phyloP scores from a whole-genome alignment of 768 basidiomycete genomes.

The Mrakia blollopis region DNA sequence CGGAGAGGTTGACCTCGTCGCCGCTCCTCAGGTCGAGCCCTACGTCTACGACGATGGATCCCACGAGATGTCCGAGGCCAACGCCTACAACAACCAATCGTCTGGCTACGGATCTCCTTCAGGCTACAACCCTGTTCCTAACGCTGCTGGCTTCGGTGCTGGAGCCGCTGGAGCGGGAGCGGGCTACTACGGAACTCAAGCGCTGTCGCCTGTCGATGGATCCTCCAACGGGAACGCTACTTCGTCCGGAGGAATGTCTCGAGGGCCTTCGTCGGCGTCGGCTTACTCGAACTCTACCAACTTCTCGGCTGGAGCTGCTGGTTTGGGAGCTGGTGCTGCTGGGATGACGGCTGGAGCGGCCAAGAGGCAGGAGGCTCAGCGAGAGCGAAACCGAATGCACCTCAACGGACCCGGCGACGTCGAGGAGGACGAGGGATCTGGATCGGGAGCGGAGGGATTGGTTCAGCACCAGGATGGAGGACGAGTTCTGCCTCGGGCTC shows the following conservation, averaged over 20 bases:
- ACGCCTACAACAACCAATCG: constrained; percentile 8
- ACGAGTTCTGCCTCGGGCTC: constrained; percentile 4
- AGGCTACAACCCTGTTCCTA: constrained; percentile 14
- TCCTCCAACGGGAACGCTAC: background rate
- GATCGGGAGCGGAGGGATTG: background rate
- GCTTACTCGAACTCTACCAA: constrained; percentile 16
- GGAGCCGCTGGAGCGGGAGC: constrained; percentile 15
- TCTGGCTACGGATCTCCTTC: constrained; percentile 7
- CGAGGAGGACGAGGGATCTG: constrained; percentile 14
- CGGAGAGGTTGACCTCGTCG: constrained; percentile 25
- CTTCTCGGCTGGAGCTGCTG: background rate
- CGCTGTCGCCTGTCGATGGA: background rate
- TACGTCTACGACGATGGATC: constrained; percentile 26
- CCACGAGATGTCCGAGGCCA: constrained; percentile 30
- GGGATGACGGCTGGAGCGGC: constrained; percentile 30
- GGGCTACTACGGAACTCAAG: constrained; percentile 18
- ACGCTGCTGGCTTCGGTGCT: constrained; percentile 6
- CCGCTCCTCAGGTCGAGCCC: constrained; percentile 29
- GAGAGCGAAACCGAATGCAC: constrained; percentile 21
- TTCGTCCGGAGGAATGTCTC: background rate
- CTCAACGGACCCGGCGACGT: constrained; percentile 12
- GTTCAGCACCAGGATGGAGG: constrained; percentile 27
- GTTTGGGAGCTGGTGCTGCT: constrained; percentile 11
- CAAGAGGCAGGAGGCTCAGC: constrained; percentile 27
- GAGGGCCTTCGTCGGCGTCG: constrained; percentile 27